Evolutionary conservation across 495 filamentous ascomycete species (phyloP), one percentile per base, ranked within the genome.

Genomic region (Penicillium herquei): DNA sequence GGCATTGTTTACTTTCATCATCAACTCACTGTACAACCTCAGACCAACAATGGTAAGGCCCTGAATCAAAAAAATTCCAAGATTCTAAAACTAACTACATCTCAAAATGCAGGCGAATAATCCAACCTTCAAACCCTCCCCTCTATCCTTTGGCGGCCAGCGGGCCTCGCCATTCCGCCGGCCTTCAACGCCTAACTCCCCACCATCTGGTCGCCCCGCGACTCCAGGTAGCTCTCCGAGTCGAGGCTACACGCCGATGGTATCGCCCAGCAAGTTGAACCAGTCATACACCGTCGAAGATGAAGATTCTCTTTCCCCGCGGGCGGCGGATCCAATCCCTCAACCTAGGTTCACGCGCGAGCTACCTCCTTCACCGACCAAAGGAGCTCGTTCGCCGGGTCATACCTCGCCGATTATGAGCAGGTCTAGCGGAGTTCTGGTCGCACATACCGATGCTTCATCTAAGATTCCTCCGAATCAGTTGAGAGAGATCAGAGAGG

Each of bases 131-230:
- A 89, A 89, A 64, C 86, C 87, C 14, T 89, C 87, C 10, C 84
- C 86, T 13, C 71, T 89, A 48, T 87, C 84, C 41, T 87, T 85
- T 70, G 82, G 82, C 60, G 85, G 84, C 18, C 83, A 82, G 39
- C 78, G 88, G 68, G 81, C 81, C 50, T 90, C 88, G 7, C 88
- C 88, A n/a, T 92, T 92, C 65, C 84, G 86, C 10, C 80, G 87
- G 48, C 84, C 85, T 3, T 78, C 75, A 4, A 77, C 75, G 1
- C 72, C 73, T 46, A 72, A 70, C 61, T 77, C 78, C 61, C 69
- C 79, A 61, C 68, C 78, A 37, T 66, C 70, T 40, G 64, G 66
- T 61, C 68, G 64, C 14, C 68, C 69, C 10, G 66, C 59, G 8
- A 78, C 76, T 1, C 73, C 75, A 12, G 72, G 73, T 30, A 77